Percentiles rank a stretch among this genome's conserved stretches.
These are phyloP conservation scores for Chrysanthemum lavandulifolium DNA, from an alignment of 129 eudicot species.

Conservation along the genomic window DNA sequence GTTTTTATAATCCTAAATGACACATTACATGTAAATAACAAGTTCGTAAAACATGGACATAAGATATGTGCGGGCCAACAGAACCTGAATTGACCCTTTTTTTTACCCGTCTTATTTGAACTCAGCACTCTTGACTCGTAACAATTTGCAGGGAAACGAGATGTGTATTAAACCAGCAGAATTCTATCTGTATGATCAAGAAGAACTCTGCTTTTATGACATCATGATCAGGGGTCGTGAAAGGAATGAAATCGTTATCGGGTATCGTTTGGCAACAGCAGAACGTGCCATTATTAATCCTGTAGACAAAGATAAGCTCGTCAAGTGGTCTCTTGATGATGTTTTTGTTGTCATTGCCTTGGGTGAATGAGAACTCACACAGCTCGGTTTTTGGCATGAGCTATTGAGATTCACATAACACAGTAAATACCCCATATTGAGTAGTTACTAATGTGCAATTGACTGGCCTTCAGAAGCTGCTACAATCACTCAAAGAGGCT, in stretches of 20 bases:
- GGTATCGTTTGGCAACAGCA: constrained; percentile 68
- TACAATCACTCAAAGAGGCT: not conserved
- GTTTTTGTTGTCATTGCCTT: constrained; percentile 80
- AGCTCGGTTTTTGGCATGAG: too few species aligned
- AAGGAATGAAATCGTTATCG: constrained; percentile 86
- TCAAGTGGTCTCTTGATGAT: constrained; percentile 79
- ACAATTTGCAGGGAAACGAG: constrained; percentile 83
- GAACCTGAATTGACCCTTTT: too few species aligned
- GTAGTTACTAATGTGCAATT: constrained; percentile 9
- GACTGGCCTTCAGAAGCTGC: not conserved
- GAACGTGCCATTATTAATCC: constrained; percentile 89
- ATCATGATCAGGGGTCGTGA: constrained; percentile 84
- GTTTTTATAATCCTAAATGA: too few species aligned
- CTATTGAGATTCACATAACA: constrained; percentile 5
- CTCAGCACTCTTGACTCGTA: not conserved
- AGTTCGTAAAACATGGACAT: too few species aligned
- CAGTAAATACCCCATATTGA: constrained; percentile 18
- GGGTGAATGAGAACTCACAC: constrained; percentile 45
- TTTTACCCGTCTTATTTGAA: not conserved
- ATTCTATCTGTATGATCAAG: constrained; percentile 88
- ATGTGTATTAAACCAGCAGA: constrained; percentile 94
- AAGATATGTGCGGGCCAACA: too few species aligned
- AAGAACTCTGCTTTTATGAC: constrained; percentile 80
- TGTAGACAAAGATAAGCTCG: constrained; percentile 44
- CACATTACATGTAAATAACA: too few species aligned